Base-by-base conservation (phyloP, 192 early-diverging fungal genomes). In the Funneliformis geosporum region DNA sequence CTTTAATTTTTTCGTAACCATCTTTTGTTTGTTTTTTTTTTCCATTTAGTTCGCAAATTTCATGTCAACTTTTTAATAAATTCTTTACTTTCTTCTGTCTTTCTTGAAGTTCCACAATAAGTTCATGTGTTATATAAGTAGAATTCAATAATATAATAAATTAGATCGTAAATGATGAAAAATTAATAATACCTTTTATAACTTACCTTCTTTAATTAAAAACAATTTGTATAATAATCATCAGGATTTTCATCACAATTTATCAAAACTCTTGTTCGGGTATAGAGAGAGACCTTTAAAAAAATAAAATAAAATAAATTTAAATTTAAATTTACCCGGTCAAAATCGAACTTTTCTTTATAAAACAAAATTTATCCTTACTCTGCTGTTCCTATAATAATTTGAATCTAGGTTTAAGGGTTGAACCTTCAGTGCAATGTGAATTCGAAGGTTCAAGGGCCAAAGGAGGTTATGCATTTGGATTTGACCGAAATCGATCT, bases 351-450 rank as follows among this genome's bases (percentile, higher is more conserved):
- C 16, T 47, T 47, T 12, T 14, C 16, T 47, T 55, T 55, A 55
- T n/a, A n/a, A n/a, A 50, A 18, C 5, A 18, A 43, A 50, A 50
- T 50, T 50, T 47, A 50, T 50, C 82, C 90, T 25, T 91, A 89
- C 90, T 92, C 93, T 25, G 92, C 90, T 71, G 95, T 91, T 12
- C 96, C 95, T 95, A 73, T 94, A 92, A 85, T 97, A 97, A 79
- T 98, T 90, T 40, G 87, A 88, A 79, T 73, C 79, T 85, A 8
- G 87, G 86, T 38, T 81, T 86, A 39, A 88, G 65, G 18, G 67
- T 83, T 4, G 88, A 85, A 44, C 86, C 72, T 66, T 82, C 73
- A 28, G 38, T 43, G 40, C 73, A n/a, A 79, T 25, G 84, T 73
- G 4, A 78, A 81, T 21, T 55, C 21, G 50, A 14, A 11, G 46